phyloP scores from a whole-genome alignment of 768 basidiomycete genomes.

The Leccinellum albellum region DNA sequence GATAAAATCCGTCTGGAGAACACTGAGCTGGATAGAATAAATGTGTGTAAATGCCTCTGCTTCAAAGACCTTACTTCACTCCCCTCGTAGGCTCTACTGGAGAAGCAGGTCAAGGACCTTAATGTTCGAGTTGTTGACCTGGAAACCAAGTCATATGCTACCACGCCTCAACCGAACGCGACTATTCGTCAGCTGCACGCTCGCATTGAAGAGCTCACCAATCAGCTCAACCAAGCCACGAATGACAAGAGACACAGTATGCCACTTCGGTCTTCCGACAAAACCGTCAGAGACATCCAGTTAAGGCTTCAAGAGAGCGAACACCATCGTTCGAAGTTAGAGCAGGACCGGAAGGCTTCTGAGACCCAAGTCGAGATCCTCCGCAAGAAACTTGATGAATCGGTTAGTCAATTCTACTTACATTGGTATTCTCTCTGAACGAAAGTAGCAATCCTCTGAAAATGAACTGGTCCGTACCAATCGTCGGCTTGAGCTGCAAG shows the following conservation, averaged over 20 bases:
- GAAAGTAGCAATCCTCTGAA: conserved; percentile 63
- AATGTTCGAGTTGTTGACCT: conserved; percentile 80
- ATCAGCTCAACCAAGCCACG: conserved; percentile 39
- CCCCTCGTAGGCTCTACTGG: conserved; percentile 60
- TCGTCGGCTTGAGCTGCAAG: conserved; percentile 74
- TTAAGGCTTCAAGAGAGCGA: conserved; percentile 58
- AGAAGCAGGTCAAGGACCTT: conserved; percentile 82
- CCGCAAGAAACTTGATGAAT: conserved; percentile 55
- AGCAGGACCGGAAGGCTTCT: conserved; percentile 60
- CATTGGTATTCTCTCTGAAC: not conserved
- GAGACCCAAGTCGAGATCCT: conserved; percentile 56
- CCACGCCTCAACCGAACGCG: conserved; percentile 53
- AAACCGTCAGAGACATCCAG: conserved; percentile 49
- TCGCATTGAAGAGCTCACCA: conserved; percentile 66
- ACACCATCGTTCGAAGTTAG: conserved; percentile 55
- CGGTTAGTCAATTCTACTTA: conserved; percentile 42
- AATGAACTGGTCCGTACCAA: conserved; percentile 65
- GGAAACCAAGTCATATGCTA: conserved; percentile 72
- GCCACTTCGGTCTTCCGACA: conserved; percentile 42
- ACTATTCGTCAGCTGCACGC: conserved; percentile 60
- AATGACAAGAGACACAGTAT: conserved; percentile 38
- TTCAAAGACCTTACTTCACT: not conserved
- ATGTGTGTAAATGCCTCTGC: conserved; percentile 43
- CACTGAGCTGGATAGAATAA: conserved; percentile 71
- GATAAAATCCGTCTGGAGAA: conserved; percentile 78